These are phyloP conservation scores for Umbelopsis sp. DNA, from an alignment of 371 early-diverging fungal species.

Conservation along the genomic window DNA sequence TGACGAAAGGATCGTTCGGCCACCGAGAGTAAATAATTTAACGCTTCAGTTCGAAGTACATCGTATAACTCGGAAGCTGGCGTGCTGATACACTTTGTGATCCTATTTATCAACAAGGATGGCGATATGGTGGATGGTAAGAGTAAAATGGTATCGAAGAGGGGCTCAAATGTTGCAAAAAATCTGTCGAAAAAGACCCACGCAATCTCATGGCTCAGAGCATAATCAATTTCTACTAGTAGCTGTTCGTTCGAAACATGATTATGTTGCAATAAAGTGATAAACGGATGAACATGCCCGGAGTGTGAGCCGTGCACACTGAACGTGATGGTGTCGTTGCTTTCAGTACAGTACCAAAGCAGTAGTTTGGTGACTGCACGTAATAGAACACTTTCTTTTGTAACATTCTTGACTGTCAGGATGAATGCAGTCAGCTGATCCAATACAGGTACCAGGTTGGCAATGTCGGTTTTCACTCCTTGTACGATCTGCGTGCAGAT, in stretches of 20 bases:
- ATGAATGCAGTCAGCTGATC: slow-evolving; percentile 36
- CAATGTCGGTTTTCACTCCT: slow-evolving; percentile 18
- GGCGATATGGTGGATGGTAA: slow-evolving; percentile 20
- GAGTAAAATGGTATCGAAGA: slow-evolving; percentile 28
- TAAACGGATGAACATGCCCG: slow-evolving; percentile 31
- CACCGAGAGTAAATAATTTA: slow-evolving; percentile 13
- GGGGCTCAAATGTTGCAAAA: slow-evolving; percentile 16
- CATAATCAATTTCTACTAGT: slow-evolving; percentile 31
- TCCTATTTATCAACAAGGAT: slow-evolving; percentile 26
- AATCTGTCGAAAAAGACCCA: background rate
- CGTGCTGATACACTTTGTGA: slow-evolving; percentile 15
- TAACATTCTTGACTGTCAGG: slow-evolving; percentile 22
- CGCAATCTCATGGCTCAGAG: slow-evolving; percentile 17
- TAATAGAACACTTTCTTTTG: slow-evolving; percentile 31
- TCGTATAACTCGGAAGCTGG: background rate
- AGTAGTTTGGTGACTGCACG: slow-evolving; percentile 30
- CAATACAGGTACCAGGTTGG: slow-evolving; percentile 22
- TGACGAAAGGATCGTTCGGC: slow-evolving; percentile 12
- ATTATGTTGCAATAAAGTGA: slow-evolving; percentile 32
- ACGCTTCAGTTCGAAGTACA: slow-evolving; percentile 1
- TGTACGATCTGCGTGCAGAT: slow-evolving; percentile 36
- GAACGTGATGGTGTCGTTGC: slow-evolving; percentile 2
- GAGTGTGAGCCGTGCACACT: slow-evolving; percentile 18
- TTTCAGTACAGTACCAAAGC: slow-evolving; percentile 16
- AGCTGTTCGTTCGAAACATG: slow-evolving; percentile 28